These are phyloP conservation scores for Eimeria maxima DNA, from an alignment of 169 alveolate genomes.

Conservation along the genomic window DNA sequence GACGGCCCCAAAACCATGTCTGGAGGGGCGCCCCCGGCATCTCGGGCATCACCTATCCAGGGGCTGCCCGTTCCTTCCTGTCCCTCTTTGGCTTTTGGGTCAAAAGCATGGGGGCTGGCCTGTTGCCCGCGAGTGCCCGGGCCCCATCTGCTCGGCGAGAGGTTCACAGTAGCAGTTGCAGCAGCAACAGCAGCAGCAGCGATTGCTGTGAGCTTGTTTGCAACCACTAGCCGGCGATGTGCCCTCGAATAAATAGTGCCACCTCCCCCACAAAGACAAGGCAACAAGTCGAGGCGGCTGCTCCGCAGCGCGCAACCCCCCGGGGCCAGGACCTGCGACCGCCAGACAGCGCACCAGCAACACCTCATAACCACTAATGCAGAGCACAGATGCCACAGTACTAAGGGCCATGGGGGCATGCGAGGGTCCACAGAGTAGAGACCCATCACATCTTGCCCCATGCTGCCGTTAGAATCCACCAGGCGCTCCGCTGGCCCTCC, in stretches of 20 bases:
- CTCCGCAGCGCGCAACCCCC: constrained; percentile 78
- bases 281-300: constrained; percentile 52
- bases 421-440: not conserved
- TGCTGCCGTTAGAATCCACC: not conserved
- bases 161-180: constrained; percentile 9
- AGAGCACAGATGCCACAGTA: no score
- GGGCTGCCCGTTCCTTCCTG: not conserved
- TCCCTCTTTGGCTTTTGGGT: not conserved
- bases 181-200: constrained; percentile 59
- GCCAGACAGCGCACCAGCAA: not conserved
- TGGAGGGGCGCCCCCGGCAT: not conserved
- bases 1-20: not conserved
- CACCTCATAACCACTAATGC: not conserved
- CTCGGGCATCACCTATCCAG: not conserved
- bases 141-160: not conserved
- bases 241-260: constrained; percentile 64
- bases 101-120: not conserved
- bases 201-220: constrained; percentile 40
- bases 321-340: constrained; percentile 64
- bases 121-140: constrained; percentile 31
- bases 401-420: no score
- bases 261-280: constrained; percentile 80
- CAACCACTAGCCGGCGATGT: constrained; percentile 53
- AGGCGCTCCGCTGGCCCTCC: not conserved
- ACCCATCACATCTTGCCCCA: not conserved